These are phyloP conservation scores for Citeromyces matritensis DNA, from an alignment of 805 yeast genomes.

Conservation along the genomic window DNA sequence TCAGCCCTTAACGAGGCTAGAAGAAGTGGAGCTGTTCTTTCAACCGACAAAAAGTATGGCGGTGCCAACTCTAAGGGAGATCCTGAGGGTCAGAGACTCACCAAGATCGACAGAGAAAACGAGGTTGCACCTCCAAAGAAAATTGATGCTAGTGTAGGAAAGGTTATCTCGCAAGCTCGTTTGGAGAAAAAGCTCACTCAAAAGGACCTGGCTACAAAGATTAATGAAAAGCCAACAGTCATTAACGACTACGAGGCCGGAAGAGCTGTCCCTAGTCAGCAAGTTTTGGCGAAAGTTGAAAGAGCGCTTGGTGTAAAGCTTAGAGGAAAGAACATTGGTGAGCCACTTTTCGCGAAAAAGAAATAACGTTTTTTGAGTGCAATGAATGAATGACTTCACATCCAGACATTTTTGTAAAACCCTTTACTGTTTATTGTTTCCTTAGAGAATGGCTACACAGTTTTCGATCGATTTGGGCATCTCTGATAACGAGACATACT, in stretches of 20 bases:
- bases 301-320: slow-evolving; percentile 88
- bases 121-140: slow-evolving; percentile 90
- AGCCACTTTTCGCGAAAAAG: slow-evolving; percentile 59
- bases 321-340: slow-evolving; percentile 92
- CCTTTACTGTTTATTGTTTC: background rate
- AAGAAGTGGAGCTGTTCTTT: slow-evolving; percentile 77
- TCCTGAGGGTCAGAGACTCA: slow-evolving; percentile 88
- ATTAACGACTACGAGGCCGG: slow-evolving; percentile 96
- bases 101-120: slow-evolving; percentile 86
- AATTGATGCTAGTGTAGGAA: slow-evolving; percentile 73
- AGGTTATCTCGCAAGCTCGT: slow-evolving; percentile 74
- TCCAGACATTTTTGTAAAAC: background rate
- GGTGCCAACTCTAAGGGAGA: slow-evolving; percentile 45
- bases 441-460: slow-evolving; percentile 16
- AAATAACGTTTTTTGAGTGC: slow-evolving; percentile 9
- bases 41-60: slow-evolving; percentile 89
- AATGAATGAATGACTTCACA: background rate
- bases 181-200: slow-evolving; percentile 82
- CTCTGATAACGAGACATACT: slow-evolving; percentile 30
- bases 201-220: slow-evolving; percentile 90
- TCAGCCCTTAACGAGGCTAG: slow-evolving; percentile 85
- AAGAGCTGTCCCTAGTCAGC: slow-evolving; percentile 94
- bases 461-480: slow-evolving; percentile 20
- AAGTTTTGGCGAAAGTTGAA: slow-evolving; percentile 81
- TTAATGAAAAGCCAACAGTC: slow-evolving; percentile 91